phyloP scores from a whole-genome alignment of 768 basidiomycete species.

The Calvatia gigantea region DNA sequence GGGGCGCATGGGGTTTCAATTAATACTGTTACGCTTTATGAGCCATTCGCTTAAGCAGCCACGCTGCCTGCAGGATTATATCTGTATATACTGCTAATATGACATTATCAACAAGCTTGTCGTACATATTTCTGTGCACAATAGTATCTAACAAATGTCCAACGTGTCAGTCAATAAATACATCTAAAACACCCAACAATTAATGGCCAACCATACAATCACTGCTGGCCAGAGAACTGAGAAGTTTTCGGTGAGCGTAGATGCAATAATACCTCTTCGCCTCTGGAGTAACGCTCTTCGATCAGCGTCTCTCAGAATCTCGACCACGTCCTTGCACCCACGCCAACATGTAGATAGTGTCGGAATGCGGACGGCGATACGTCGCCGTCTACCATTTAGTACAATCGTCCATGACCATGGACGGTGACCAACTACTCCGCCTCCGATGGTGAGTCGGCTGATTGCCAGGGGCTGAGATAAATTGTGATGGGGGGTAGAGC shows the following conservation, averaged over 20 bases:
- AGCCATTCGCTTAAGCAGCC: not conserved
- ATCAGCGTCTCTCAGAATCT: constrained; percentile 13
- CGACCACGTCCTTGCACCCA: constrained; percentile 20
- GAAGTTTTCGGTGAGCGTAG: constrained; percentile 21
- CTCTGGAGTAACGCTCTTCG: constrained; percentile 17
- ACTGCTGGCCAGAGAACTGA: constrained; percentile 14
- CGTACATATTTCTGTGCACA: not conserved
- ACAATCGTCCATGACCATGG: constrained; percentile 52
- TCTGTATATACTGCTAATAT: no score
- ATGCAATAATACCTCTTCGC: constrained; percentile 28
- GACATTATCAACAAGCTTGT: not conserved
- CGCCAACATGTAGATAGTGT: constrained; percentile 19
- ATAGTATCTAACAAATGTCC: not conserved
- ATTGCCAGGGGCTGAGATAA: constrained; percentile 34
- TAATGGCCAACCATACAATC: constrained; percentile 12
- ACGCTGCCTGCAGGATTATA: no score
- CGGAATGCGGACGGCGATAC: constrained; percentile 47
- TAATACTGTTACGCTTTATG: not conserved
- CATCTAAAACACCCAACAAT: constrained; percentile 9
- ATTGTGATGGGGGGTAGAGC: constrained; percentile 22
- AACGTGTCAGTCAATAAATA: not conserved
- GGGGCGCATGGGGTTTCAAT: not conserved
- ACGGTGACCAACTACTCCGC: constrained; percentile 18
- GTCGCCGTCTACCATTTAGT: constrained; percentile 50
- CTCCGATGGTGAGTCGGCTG: constrained; percentile 19